Evolutionary conservation across 2,329 filamentous ascomycete species (phyloP).

Genomic region (Dactylellina leptospora): DNA sequence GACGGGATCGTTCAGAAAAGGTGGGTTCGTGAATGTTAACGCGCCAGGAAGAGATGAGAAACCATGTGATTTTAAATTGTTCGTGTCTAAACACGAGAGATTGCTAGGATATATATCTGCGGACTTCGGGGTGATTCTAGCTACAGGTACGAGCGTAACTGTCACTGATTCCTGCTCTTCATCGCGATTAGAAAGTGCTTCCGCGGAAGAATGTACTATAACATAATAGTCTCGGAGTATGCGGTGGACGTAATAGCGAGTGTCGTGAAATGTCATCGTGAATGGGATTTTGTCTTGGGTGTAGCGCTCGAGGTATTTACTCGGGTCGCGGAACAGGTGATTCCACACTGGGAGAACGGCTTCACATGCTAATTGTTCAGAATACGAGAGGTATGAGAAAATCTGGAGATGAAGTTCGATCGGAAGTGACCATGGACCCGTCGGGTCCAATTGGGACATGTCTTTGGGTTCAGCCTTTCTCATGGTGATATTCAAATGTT

Average conservation of each 20-base stretch:
- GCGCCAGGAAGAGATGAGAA: constrained; percentile 8
- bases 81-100: background rate
- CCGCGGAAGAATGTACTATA: constrained; percentile 5
- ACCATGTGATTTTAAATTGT: background rate
- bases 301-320: constrained; percentile 2
- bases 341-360: constrained; percentile 15
- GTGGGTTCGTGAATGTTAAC: constrained; percentile 21
- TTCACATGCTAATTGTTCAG: constrained; percentile 17
- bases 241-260: constrained; percentile 8
- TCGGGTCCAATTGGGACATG: constrained; percentile 1
- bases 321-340: constrained; percentile 6
- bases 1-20: constrained; percentile 25
- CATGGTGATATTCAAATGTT: too few relatives aligned
- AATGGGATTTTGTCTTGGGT: background rate
- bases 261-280: constrained; percentile 28
- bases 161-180: constrained; percentile 2
- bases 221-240: constrained; percentile 29
- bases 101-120: constrained; percentile 9
- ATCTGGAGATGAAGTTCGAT: constrained; percentile 22
- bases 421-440: constrained; percentile 17
- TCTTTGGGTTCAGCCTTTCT: background rate
- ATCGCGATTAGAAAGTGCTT: background rate
- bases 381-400: constrained; percentile 20
- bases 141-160: constrained; percentile 6
- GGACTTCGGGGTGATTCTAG: background rate